These are phyloP conservation scores for Wallacemonas rigidus DNA, from an alignment of 208 protist species.

Conservation along the genomic window DNA sequence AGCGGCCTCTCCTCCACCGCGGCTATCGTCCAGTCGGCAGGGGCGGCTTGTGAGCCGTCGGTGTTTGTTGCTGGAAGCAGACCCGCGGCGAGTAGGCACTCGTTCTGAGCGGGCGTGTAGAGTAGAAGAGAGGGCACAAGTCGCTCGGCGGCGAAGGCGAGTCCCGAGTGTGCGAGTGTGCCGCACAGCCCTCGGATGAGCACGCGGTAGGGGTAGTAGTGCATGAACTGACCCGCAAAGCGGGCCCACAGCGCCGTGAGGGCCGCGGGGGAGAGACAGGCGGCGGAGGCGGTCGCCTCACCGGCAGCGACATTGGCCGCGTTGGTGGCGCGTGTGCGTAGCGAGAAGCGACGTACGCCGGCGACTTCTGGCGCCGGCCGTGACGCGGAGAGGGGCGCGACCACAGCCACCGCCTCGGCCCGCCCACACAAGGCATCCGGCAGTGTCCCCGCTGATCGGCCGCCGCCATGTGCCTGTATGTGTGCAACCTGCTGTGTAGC, in stretches of 20 bases:
- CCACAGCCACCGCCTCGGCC: too few relatives aligned
- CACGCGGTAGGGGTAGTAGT: conserved; percentile 11
- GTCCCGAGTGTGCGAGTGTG: background rate
- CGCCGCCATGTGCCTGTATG: background rate
- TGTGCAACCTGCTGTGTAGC: background rate
- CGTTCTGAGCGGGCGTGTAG: conserved; percentile 11
- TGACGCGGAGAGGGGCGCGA: background rate
- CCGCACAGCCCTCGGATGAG: conserved; percentile 1
- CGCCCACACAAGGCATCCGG: too few relatives aligned
- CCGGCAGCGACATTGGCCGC: background rate
- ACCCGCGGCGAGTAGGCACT: background rate
- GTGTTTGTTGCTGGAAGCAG: background rate
- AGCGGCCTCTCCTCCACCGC: background rate
- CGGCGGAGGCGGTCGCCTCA: background rate
- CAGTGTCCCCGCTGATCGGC: too few relatives aligned
- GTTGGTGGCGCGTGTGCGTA: background rate
- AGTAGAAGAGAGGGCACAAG: background rate
- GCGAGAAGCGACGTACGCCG: background rate
- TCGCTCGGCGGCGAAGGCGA: conserved; percentile 3
- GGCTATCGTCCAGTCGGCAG: background rate
- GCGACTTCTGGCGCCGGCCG: background rate
- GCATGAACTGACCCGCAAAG: background rate
- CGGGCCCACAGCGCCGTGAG: background rate
- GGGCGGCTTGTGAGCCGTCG: background rate
- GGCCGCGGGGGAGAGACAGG: background rate